Evolutionary conservation across 2,329 filamentous ascomycete genomes (phyloP).

Genomic region (Fusarium armeniacum): DNA sequence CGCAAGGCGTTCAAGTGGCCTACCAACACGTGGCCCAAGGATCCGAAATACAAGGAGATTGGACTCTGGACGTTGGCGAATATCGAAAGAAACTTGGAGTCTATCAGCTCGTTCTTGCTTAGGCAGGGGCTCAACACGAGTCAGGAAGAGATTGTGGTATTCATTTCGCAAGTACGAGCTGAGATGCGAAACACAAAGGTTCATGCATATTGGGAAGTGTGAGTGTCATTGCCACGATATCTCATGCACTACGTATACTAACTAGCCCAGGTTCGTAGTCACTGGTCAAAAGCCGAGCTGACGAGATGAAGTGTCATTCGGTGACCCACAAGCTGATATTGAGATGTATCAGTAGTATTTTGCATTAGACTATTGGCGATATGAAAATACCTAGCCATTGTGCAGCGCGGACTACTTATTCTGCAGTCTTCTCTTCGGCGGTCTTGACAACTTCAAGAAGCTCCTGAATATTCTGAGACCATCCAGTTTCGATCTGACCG

Average conservation of each 20-base stretch:
- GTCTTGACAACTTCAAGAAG: constrained; percentile 10
- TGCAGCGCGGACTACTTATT: not conserved
- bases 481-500: not conserved
- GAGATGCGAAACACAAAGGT: constrained; percentile 28
- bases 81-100: constrained; percentile 21
- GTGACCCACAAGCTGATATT: too few relatives aligned
- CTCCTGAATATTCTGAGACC: not conserved
- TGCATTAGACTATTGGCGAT: not conserved
- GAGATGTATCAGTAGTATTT: not conserved
- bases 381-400: too few relatives aligned
- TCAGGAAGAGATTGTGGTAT: constrained; percentile 18
- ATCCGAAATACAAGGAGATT: constrained; percentile 30
- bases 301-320: not conserved
- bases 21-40: constrained; percentile 30
- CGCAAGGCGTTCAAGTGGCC: constrained; percentile 25
- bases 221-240: too few relatives aligned
- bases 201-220: constrained; percentile 34
- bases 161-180: constrained; percentile 19
- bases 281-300: constrained; percentile 31
- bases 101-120: constrained; percentile 15
- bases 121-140: constrained; percentile 26
- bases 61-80: constrained; percentile 31
- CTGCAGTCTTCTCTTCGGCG: constrained; percentile 1
- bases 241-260: too few relatives aligned
- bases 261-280: not conserved